Percentiles rank a stretch among this genome's conserved stretches.
phyloP scores from a whole-genome alignment of 202 grass and related monocot genomes.

The Bolboschoenoplectus hybrid region DNA sequence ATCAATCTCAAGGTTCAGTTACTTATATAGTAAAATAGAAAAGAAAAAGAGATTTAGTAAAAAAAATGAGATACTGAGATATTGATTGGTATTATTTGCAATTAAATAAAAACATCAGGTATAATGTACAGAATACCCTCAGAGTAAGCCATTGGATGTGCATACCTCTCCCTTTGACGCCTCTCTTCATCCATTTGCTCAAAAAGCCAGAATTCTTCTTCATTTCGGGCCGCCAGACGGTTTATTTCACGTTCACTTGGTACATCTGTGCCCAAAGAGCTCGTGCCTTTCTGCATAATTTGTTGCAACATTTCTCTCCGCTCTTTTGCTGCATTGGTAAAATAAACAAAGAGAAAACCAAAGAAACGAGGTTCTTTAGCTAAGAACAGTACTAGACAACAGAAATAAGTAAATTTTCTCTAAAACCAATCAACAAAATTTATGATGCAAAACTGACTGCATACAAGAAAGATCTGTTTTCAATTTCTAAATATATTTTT shows the following conservation, averaged over 20 bases:
- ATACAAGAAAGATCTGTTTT: neutral
- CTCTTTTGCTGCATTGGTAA: constrained; percentile 70
- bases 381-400: neutral
- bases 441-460: neutral
- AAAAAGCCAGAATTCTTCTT: constrained; percentile 96
- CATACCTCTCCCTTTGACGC: constrained; percentile 81
- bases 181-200: constrained; percentile 99
- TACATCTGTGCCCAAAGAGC: constrained; percentile 89
- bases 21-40: neutral
- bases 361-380: constrained; percentile 26
- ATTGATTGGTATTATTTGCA: constrained; percentile 5
- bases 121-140: neutral
- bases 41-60: neutral
- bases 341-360: constrained; percentile 41
- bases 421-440: neutral
- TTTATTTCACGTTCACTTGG: constrained; percentile 98
- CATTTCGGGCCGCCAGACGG: constrained; percentile 80
- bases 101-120: neutral
- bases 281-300: constrained; percentile 94
- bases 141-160: constrained; percentile 4
- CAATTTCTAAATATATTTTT: neutral
- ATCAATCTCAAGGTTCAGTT: constrained; percentile 9
- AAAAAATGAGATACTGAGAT: neutral
- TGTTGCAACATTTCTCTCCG: constrained; percentile 86
- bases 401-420: constrained; percentile 4